phyloP scores from a whole-genome alignment of 352 stramenopile genomes.

The Phytophthora syringae region DNA sequence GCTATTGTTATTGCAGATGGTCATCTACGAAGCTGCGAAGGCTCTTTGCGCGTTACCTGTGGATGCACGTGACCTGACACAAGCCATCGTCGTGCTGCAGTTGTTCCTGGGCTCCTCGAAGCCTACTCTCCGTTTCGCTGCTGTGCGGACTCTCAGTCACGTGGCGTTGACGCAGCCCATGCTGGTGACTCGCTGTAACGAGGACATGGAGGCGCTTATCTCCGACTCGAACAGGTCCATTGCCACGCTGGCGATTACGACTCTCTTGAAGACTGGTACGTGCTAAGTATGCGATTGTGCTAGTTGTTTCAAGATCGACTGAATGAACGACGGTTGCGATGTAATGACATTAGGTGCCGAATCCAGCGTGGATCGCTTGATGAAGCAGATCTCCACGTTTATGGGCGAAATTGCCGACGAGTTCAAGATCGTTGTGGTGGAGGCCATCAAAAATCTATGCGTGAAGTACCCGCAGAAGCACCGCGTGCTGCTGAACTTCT shows the following conservation, averaged over 20 bases:
- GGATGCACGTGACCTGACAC: slow-evolving; percentile 95
- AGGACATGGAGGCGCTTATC: slow-evolving; percentile 98
- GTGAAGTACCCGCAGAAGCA: slow-evolving; percentile 99
- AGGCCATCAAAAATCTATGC: slow-evolving; percentile 97
- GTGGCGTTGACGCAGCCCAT: slow-evolving; percentile 93
- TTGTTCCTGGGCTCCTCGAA: slow-evolving; percentile 95
- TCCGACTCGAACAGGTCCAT: slow-evolving; percentile 98
- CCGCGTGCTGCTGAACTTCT: slow-evolving; percentile 97
- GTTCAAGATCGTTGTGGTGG: slow-evolving; percentile 99
- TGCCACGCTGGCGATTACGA: slow-evolving; percentile 99
- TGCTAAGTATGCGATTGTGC: background rate
- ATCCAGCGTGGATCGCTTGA: slow-evolving; percentile 95
- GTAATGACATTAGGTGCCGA: slow-evolving; percentile 76
- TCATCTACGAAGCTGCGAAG: slow-evolving; percentile 99
- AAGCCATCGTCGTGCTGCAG: slow-evolving; percentile 98
- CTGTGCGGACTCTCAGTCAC: slow-evolving; percentile 96
- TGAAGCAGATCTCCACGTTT: slow-evolving; percentile 98
- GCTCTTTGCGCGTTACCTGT: slow-evolving; percentile 96
- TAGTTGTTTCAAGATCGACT: background rate
- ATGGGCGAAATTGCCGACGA: slow-evolving; percentile 99
- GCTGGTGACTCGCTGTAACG: slow-evolving; percentile 97
- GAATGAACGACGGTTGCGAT: slow-evolving; percentile 1
- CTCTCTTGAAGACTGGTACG: slow-evolving; percentile 97
- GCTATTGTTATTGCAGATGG: slow-evolving; percentile 84
- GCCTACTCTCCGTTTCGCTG: slow-evolving; percentile 95